Conservation (phyloP, 1,284 basidiomycete species). For the Puccinia coronata region DNA sequence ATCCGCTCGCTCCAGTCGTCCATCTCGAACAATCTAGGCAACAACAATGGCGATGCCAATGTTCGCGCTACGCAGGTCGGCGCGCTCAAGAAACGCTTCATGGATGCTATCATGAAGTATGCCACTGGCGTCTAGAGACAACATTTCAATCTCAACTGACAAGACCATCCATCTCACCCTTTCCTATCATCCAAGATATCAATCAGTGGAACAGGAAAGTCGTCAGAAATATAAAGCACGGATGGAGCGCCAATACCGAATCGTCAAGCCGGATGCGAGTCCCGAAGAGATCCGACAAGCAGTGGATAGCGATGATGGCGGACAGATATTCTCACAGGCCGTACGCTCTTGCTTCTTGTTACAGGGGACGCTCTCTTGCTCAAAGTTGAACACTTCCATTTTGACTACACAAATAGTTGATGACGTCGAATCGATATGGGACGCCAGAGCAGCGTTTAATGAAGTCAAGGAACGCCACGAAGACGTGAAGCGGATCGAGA, state of each 20-base stretch:
- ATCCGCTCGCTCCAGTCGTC: constrained; percentile 43
- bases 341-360: constrained; percentile 63
- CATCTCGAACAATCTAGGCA: constrained; percentile 3
- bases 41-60: constrained; percentile 35
- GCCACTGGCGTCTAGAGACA: background rate
- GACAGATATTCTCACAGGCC: constrained; percentile 82
- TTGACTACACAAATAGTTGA: constrained; percentile 64
- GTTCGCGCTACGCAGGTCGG: constrained; percentile 41
- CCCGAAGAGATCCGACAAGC: constrained; percentile 73
- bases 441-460: constrained; percentile 77
- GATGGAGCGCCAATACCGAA: constrained; percentile 93
- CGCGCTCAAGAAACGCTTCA: constrained; percentile 49
- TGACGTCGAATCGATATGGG: constrained; percentile 80
- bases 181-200: constrained; percentile 60
- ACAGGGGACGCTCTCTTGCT: too few species aligned
- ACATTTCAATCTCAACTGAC: background rate
- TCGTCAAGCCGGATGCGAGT: constrained; percentile 91
- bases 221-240: constrained; percentile 90
- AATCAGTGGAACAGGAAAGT: constrained; percentile 88
- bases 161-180: background rate
- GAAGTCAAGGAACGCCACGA: constrained; percentile 90
- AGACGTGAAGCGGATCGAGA: constrained; percentile 82
- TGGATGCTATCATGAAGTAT: constrained; percentile 46
- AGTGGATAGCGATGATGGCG: constrained; percentile 72
- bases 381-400: background rate